These are phyloP conservation scores for Xerocomellus intermedius DNA, from an alignment of 768 basidiomycete genomes.

Conservation along the genomic window DNA sequence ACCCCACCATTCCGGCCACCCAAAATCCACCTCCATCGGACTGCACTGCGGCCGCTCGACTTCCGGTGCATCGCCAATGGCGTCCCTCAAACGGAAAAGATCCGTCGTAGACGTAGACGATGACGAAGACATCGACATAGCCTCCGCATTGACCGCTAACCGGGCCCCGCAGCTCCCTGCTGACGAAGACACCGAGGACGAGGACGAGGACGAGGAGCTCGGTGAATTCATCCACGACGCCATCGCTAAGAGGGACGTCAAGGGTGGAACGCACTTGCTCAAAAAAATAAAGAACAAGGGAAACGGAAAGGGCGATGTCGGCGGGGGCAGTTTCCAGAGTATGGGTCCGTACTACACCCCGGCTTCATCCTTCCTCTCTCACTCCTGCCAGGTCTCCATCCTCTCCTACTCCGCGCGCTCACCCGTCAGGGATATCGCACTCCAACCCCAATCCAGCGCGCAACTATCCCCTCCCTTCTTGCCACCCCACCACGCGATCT, in stretches of 20 bases:
- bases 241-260: constrained; percentile 69
- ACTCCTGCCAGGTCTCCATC: constrained; percentile 64
- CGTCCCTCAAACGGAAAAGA: constrained; percentile 32
- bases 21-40: not conserved
- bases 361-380: not conserved
- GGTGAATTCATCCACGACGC: constrained; percentile 64
- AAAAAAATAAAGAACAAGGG: constrained; percentile 76
- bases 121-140: constrained; percentile 62
- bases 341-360: constrained; percentile 63
- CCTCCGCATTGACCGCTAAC: constrained; percentile 48
- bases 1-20: not conserved
- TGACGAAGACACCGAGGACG: no score
- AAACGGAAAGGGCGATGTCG: constrained; percentile 75
- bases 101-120: constrained; percentile 9
- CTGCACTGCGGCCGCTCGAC: not conserved
- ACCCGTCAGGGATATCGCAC: constrained; percentile 91
- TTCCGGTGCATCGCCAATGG: constrained; percentile 30
- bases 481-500: constrained; percentile 85
- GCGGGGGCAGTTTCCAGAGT: constrained; percentile 94
- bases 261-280: constrained; percentile 70
- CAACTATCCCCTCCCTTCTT: constrained; percentile 83
- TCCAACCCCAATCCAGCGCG: constrained; percentile 95
- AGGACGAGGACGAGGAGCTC: constrained; percentile 51
- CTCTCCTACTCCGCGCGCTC: constrained; percentile 78
- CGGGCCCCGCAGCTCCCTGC: not conserved